These are phyloP conservation scores for Boletus barrowsii DNA, from an alignment of 768 basidiomycete species.

Conservation along the genomic window DNA sequence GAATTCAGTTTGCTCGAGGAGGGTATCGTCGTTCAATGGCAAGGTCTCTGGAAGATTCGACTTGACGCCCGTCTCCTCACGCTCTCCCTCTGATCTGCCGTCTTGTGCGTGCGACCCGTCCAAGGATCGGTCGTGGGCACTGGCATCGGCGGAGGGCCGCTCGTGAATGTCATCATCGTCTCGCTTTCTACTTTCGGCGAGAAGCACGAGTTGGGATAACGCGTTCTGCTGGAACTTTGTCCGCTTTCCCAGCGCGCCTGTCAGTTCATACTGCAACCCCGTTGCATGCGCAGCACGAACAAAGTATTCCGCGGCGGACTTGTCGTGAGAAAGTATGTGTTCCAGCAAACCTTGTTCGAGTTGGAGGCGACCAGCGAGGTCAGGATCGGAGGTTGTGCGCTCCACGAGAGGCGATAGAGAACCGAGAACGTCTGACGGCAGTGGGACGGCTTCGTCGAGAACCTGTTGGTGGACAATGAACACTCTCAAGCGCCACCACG, in stretches of 20 bases:
- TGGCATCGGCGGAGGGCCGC: constrained; percentile 6
- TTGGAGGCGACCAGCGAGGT: constrained; percentile 63
- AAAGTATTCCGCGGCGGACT: constrained; percentile 72
- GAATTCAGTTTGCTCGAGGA: constrained; percentile 91
- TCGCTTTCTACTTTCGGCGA: constrained; percentile 77
- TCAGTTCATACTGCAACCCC: constrained; percentile 84
- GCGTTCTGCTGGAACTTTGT: constrained; percentile 91
- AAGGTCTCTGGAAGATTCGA: constrained; percentile 70
- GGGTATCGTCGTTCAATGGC: constrained; percentile 89
- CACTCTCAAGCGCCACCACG: constrained; percentile 86
- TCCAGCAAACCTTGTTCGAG: constrained; percentile 80
- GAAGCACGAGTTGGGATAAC: constrained; percentile 84
- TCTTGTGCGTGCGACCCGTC: constrained; percentile 8
- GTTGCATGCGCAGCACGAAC: constrained; percentile 73
- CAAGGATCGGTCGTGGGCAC: not conserved
- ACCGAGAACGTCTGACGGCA: constrained; percentile 41
- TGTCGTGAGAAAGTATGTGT: constrained; percentile 74
- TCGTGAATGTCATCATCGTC: constrained; percentile 17
- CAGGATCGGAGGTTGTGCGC: constrained; percentile 48
- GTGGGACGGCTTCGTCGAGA: constrained; percentile 78
- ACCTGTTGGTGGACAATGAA: constrained; percentile 67
- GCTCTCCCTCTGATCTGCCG: not conserved
- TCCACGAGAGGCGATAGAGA: constrained; percentile 42
- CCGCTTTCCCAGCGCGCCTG: constrained; percentile 87
- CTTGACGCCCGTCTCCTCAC: not conserved